A percentile compares a stretch with the other conserved stretches of the same genome.
phyloP scores from a whole-genome alignment of 78 protist genomes.

The Tieghemostelium lacteum region DNA sequence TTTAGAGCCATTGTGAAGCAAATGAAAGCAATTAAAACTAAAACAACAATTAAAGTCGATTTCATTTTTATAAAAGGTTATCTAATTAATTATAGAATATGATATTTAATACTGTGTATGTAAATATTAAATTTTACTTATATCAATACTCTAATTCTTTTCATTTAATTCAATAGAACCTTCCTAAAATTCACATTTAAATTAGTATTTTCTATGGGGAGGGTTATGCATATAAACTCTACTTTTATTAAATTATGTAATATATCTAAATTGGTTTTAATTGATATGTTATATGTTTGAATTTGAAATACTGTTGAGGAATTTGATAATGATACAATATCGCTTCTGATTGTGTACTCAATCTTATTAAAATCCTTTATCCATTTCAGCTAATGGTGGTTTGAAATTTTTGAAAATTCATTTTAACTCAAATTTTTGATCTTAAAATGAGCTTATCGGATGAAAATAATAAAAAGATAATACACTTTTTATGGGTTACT shows the following conservation, averaged over 20 bases:
- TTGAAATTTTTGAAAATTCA: no score
- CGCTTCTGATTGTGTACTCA: constrained; percentile 49
- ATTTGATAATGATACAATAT: constrained; percentile 31
- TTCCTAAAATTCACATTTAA: neutral
- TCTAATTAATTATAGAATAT: no score
- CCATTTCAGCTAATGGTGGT: no score
- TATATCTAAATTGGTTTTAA: constrained; percentile 30
- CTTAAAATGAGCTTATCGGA: neutral
- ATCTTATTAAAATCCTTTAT: constrained; percentile 27
- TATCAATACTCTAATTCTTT: constrained; percentile 14
- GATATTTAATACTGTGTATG: no score
- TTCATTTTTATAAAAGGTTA: no score
- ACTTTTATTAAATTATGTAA: constrained; percentile 31
- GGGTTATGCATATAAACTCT: neutral
- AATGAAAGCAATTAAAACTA: no score
- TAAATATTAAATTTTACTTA: constrained; percentile 10
- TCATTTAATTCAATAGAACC: neutral
- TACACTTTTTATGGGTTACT: constrained; percentile 50
- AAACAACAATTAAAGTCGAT: no score
- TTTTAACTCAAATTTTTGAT: no score
- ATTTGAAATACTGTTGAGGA: constrained; percentile 4
- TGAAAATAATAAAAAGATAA: constrained; percentile 19
- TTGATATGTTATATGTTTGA: constrained; percentile 27
- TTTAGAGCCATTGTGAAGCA: no score
- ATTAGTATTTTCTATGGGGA: neutral